phyloP scores from a whole-genome alignment of 2,329 filamentous ascomycete species.

The Beauveria australis region DNA sequence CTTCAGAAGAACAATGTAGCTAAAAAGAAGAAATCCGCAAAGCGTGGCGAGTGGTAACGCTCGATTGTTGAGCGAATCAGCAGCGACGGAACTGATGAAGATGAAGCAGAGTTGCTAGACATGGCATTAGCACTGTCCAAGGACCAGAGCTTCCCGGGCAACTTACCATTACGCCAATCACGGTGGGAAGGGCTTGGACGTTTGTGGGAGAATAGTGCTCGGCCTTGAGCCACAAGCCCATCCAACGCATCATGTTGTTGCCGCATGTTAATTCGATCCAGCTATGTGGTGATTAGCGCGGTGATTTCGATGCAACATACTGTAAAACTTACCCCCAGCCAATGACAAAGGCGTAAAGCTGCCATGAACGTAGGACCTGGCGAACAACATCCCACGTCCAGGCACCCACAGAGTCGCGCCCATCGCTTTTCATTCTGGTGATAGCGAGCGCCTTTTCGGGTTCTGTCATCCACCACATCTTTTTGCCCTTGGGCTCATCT shows the following conservation, averaged over 20 bases:
- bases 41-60: conserved; percentile 3
- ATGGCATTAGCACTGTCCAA: neutral
- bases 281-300: neutral
- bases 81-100: conserved; percentile 7
- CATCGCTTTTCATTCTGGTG: conserved; percentile 6
- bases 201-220: neutral
- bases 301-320: too few species aligned
- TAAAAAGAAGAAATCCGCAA: conserved; percentile 1
- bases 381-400: conserved; percentile 9
- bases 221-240: conserved; percentile 11
- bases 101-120: conserved; percentile 9
- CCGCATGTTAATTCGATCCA: conserved; percentile 10
- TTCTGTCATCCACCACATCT: conserved; percentile 14
- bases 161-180: neutral
- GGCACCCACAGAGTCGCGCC: conserved; percentile 2
- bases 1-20: conserved; percentile 8
- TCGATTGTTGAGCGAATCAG: conserved; percentile 11
- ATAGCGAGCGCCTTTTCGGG: neutral
- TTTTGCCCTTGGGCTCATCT: conserved; percentile 10
- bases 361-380: conserved; percentile 9
- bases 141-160: too few species aligned
- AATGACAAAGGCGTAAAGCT: conserved; percentile 12
- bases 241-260: conserved; percentile 11
- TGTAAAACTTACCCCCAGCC: conserved; percentile 6
- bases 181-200: conserved; percentile 8